Base-by-base conservation (phyloP, 1,284 basidiomycete species). In the Microbotryum lychnidis-dioicae region DNA sequence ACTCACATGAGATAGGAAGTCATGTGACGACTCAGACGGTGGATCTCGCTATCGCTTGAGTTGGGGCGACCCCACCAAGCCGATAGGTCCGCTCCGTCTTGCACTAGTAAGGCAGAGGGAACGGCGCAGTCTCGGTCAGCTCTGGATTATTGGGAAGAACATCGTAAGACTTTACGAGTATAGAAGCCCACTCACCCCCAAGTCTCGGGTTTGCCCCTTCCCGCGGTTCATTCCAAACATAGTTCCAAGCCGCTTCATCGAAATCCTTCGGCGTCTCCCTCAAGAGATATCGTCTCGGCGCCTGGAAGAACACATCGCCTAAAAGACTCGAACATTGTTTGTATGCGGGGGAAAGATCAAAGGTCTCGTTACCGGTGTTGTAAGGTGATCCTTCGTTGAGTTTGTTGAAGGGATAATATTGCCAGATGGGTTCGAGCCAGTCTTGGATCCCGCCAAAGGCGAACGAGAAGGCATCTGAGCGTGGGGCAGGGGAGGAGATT, bases 201-300 rank as follows among this genome's bases (percentile, higher is more conserved):
- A 65, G 20, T 12, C 63, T 25, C n/a, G 54, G 53, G 12, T 25
- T n/a, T 2, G 61, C 58, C 1, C 64, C 61, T 20, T 48, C 53
- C 18, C 52, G 55, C 48, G 51, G 31, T 47, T 68, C 67, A 8
- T 42, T 52, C 42, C 52, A 68, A 20, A 58, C 0, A 12, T 54
- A 68, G 23, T 63, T 66, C 67, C 67, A 68, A 37, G 52, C 54
- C n/a, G 65, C 60, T 42, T 66, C 64, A 2, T 62, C 64, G 47
- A 68, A 68, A 37, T 68, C 67, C 51, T 68, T 68, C 1, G 67
- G 64, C 57, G 67, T 68, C 58, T 68, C 64, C 6, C 64, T 44
- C n/a, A 68, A 25, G 8, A 68, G 64, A 31, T 63, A 60, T 49
- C 67, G 18, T 29, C 67, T 10, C 31, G 67, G 67, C 18, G 67